phyloP scores from a whole-genome alignment of 331 rosid species.

The Pyracantha coccinea region DNA sequence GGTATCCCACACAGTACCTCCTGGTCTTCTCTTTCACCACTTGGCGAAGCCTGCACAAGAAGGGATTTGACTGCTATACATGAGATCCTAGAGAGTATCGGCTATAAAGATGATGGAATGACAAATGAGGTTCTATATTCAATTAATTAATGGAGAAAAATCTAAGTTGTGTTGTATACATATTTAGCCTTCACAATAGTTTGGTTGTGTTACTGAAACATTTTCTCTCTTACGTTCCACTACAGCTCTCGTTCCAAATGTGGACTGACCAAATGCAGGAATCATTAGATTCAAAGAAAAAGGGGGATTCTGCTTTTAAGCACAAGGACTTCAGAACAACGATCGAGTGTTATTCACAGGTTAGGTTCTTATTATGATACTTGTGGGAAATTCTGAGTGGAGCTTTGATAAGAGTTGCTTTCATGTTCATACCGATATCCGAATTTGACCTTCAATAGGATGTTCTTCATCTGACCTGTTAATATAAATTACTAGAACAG shows the following conservation, averaged over 20 bases:
- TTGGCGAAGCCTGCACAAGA: conserved; percentile 86
- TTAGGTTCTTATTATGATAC: conserved; percentile 11
- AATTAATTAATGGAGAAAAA: not conserved
- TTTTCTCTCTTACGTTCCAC: not conserved
- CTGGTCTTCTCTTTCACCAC: conserved; percentile 55
- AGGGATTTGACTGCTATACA: conserved; percentile 75
- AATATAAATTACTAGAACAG: too few relatives aligned
- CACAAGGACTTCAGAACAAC: conserved; percentile 55
- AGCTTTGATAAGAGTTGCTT: not conserved
- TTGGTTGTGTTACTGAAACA: not conserved
- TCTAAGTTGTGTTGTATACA: not conserved
- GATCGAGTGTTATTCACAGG: conserved; percentile 67
- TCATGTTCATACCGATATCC: too few relatives aligned
- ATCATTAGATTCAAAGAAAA: conserved; percentile 62
- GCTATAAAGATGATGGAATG: conserved; percentile 80
- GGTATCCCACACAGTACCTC: conserved; percentile 52
- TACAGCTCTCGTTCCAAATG: conserved; percentile 80
- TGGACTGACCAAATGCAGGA: conserved; percentile 86
- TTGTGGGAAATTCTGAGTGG: not conserved
- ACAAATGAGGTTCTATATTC: conserved; percentile 55
- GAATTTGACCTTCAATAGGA: too few relatives aligned
- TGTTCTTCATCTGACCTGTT: too few relatives aligned
- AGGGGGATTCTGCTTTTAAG: conserved; percentile 55
- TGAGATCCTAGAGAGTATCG: conserved; percentile 58
- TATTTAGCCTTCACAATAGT: not conserved